Evolutionary conservation across 2,329 filamentous ascomycete species (phyloP), one percentile per base, ranked within the genome.

Genomic region (Neopestalotiopsis sp.): DNA sequence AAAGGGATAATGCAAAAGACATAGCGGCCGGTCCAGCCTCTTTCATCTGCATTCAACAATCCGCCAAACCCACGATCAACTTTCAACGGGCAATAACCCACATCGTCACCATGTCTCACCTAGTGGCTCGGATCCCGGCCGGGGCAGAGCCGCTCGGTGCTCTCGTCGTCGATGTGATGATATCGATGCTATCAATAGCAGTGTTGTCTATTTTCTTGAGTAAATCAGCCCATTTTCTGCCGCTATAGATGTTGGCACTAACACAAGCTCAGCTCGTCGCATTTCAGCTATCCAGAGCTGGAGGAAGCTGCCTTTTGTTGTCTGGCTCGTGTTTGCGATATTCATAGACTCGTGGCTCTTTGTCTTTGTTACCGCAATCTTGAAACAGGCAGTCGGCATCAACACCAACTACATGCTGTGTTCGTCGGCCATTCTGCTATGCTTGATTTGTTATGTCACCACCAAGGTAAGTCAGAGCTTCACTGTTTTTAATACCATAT

Each of bases 341-440:
- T 91, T 91, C 72, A 53, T 81, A 68, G 88, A 91, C 71, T 91
- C 89, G 0, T 89, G 87, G 67, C 72, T 85, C 9, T 91, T 91
- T 73, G 86, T 90, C 13, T 83, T 89, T 71, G 84, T 84, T 7
- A 87, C 88, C 1, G 84, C 86, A 2, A 79, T 91, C 7, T 74
- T 91, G 7, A 84, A 89, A 67, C 85, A 88, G 70, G 86, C 87
- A 1, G 82, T 89, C 68, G 87, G 88, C 1, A 81, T 91, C 63
- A 87, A 89, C 70, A 82, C 80, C 14, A 86, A 82, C 30, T 72
- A 79, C 4, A 73, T 76, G 1, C 81, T 88, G 5, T 92, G 89
- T 74, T 84, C 88, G 58, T 84, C 85, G 5, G 88, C 88, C 5
- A 89, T 91, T 57, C 71, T 91, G 6, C 79, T 91, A 1, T 91